Percentiles rank a stretch among this genome's conserved stretches.
Evolutionary conservation across 441 rosid genomes (phyloP).

Genomic region (Pelargonium fulgidum): DNA sequence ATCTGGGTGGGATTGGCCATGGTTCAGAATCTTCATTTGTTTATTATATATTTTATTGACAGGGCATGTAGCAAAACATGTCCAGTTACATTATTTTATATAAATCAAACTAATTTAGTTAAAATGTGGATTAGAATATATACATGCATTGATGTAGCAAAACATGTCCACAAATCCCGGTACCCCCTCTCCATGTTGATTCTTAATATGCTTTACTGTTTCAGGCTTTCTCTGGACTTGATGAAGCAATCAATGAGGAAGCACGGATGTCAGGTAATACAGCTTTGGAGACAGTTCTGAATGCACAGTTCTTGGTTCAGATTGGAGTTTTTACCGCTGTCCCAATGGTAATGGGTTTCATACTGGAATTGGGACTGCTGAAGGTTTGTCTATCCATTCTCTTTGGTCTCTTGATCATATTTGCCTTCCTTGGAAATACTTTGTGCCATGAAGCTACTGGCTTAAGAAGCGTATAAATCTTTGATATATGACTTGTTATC

Average conservation of each 20-base stretch:
- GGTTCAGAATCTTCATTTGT: too few relatives aligned
- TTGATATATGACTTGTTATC: neutral
- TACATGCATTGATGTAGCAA: neutral
- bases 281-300: slow-evolving; percentile 74
- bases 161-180: neutral
- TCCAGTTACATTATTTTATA: neutral
- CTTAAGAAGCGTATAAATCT: neutral
- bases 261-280: slow-evolving; percentile 49
- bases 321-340: slow-evolving; percentile 94
- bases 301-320: slow-evolving; percentile 92
- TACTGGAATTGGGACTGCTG: slow-evolving; percentile 85
- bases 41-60: neutral
- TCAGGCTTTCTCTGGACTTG: slow-evolving; percentile 97
- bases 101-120: neutral
- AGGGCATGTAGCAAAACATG: neutral
- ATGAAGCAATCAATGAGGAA: slow-evolving; percentile 55
- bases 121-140: neutral
- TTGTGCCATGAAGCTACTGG: neutral
- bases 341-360: slow-evolving; percentile 90
- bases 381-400: slow-evolving; percentile 35
- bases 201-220: slow-evolving; percentile 13
- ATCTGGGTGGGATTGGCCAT: too few relatives aligned
- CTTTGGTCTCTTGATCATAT: neutral
- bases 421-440: neutral
- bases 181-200: neutral